Base-by-base conservation (phyloP, 495 filamentous ascomycete species). In the Penicillium lagena region DNA sequence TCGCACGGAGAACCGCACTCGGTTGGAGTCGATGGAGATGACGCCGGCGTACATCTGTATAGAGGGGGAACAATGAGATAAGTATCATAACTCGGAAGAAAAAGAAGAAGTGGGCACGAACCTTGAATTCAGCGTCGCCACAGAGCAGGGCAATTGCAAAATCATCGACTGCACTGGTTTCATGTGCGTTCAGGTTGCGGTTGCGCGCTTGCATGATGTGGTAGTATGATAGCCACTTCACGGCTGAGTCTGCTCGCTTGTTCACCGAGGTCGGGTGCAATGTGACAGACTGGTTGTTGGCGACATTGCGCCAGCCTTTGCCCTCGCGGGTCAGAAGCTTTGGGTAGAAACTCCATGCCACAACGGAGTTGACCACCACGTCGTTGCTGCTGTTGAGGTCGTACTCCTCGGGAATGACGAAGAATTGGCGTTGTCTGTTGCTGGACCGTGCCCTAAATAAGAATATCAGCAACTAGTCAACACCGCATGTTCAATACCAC, bases 271-370 rank as follows among this genome's bases (percentile, higher is more conserved):
- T 85, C 1, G 89, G 87, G 56, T 93, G 87, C 8, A 97, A 59
- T 40, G 78, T 85, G 45, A 96, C 89, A 35, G 75, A 73, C 56
- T 96, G 90, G 64, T 90, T 95, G 60, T 95, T 96, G 14, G 84
- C 76, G 15, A 95, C 78, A 46, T 96, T 96, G 35, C 88, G 80
- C 77, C 90, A 89, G 12, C 89, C 88, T 64, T 89, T 94, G 32
- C 87, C 89, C 40, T 97, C 90, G 41, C 83, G 81, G 8, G 81
- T 78, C 8, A 96, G 71, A 2, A 98, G 79, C 54, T 96, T 96
- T 2, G 93, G 93, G 54, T 98, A 96, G 71, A 98, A 96, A 39
- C 86, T 87, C 78, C 85, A 91, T 0, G 89, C 86, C 42, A 95
- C 83, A 31, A 94, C 86, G 0, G 89, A 85, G 50, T 81, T 80